Evolutionary conservation across 805 yeast species (phyloP), one percentile per base, ranked within the genome.

Genomic region (Starmerella riodocensis): DNA sequence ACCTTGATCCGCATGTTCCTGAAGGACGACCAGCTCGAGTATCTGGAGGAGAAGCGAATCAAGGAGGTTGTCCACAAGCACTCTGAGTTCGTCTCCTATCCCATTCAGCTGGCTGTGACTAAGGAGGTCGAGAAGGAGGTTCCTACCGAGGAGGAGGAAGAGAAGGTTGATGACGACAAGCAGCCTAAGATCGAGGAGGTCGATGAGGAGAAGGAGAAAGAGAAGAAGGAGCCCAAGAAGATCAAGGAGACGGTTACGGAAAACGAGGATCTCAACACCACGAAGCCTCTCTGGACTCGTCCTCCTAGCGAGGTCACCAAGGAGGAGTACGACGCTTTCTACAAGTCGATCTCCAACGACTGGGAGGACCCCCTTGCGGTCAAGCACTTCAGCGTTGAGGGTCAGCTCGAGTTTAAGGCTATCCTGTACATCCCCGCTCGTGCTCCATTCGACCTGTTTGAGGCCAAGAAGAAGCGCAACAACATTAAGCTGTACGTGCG

Each of bases 361-460:
- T 91, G 98, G 98, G 98, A 91, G 73, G 98, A 91, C 64, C 99
- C 95, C 69, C 76, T 91, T 63, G 96, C 96, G 53, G 97, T 91
- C 54, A 91, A 91, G 76, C 99, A 91, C 71, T 91, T 91, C 76
- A 83, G 95, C 37, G 99, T 91, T 60, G 99, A 91, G 73, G 99
- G 99, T 74, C 98, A 91, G 74, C 76, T 91, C 59, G 99, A 91
- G 73, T 91, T 91, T 78, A 86, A 79, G 72, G 97, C 98, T 50
- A 91, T 91, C 61, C 72, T 91, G 58, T 91, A 84, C 61, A 76
- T 91, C 69, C 99, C 99, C 68, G 83, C 81, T 74, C 85, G 98
- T 73, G 96, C 99, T 58, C 98, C 99, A 67, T 83, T 91, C 61
- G 98, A 91, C 63, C 72, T 93, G 63, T 91, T 91, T 62, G 98